phyloP scores from a whole-genome alignment of 1,139 yeast genomes.

The Ashbya aceris region DNA sequence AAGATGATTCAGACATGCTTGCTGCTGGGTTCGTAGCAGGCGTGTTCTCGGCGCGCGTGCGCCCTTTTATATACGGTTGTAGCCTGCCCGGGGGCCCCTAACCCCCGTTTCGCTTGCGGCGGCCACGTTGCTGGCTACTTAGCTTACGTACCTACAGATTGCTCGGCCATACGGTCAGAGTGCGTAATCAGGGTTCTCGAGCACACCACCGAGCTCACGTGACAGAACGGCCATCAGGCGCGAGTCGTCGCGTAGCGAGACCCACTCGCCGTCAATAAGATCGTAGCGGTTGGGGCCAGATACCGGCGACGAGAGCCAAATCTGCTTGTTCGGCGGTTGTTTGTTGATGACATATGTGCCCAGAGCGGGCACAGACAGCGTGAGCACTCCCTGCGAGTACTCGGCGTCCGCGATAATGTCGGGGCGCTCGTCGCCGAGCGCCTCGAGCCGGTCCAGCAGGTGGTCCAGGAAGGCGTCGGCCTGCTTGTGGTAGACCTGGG shows the following conservation, averaged over 20 bases:
- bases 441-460: slow-evolving; percentile 56
- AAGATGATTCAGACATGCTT: slow-evolving; percentile 1
- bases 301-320: slow-evolving; percentile 85
- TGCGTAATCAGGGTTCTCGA: slow-evolving; percentile 10
- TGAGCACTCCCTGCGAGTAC: slow-evolving; percentile 72
- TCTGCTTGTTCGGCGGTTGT: slow-evolving; percentile 90
- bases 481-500: slow-evolving; percentile 45
- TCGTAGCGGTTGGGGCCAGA: slow-evolving; percentile 86
- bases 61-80: no score
- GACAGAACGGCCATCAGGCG: slow-evolving; percentile 40
- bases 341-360: slow-evolving; percentile 87
- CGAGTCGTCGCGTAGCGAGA: slow-evolving; percentile 48
- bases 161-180: background rate
- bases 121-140: slow-evolving; percentile 1
- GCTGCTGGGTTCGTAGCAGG: no score
- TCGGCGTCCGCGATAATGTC: slow-evolving; percentile 59
- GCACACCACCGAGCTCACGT: slow-evolving; percentile 39
- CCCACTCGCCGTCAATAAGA: slow-evolving; percentile 49
- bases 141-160: no score
- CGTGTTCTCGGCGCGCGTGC: no score
- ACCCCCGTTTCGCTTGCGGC: background rate
- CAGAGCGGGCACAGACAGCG: slow-evolving; percentile 51
- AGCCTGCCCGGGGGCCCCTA: no score
- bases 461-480: slow-evolving; percentile 59
- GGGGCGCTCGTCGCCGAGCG: slow-evolving; percentile 47